Evolutionary conservation across 2,329 filamentous ascomycete species (phyloP), one percentile per base, ranked within the genome.

Genomic region (Albifimbria verrucaria): DNA sequence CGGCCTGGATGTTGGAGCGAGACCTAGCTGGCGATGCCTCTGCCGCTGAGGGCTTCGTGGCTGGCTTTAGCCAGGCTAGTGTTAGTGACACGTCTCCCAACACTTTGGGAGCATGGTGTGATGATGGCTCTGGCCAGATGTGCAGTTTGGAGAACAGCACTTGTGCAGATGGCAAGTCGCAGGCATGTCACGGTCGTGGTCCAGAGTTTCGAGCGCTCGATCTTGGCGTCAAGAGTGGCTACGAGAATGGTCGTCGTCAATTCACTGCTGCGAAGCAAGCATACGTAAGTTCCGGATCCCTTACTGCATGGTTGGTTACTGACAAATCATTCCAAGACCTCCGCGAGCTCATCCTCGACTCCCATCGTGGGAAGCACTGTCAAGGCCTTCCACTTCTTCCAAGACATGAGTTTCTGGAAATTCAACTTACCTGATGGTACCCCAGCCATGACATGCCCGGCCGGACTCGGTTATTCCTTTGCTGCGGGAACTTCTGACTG

Each of bases 51-150:
- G 81, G 79, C 10, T 96, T 96, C 61, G 89, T 97, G 1, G 92
- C 92, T 3, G 93, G 91, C 4, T 97, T 97, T 68, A 94, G 90
- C 1, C 93, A 97, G 68, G 85, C 92, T 11, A 96, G 88, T 59
- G 91, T 96, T 20, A 93, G 91, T 21, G 93, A 97, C 64, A 96
- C 92, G 0, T 90, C 87, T 2, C 93, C 93, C 2, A 97, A 97
- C 62, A 83, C 93, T 1, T 78, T 90, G 6, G 93, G 92, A 2
- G 90, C 92, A 2, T 96, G 85, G 76, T 97, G 93, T 61, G 92
- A 97, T 67, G 92, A 94, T 66, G 90, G 89, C 3, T 85, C 88
- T 7, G 88, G 86, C 20, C 68, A 83, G 57, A 74, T 81, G 71
- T 94, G 90, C 68, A 86, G 80, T 59, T 85, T 89, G 60, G 81